A percentile compares a stretch with the other conserved stretches of the same genome.
These are phyloP conservation scores for Salvia splendens DNA, from an alignment of 257 asterid genomes.

Conservation along the genomic window DNA sequence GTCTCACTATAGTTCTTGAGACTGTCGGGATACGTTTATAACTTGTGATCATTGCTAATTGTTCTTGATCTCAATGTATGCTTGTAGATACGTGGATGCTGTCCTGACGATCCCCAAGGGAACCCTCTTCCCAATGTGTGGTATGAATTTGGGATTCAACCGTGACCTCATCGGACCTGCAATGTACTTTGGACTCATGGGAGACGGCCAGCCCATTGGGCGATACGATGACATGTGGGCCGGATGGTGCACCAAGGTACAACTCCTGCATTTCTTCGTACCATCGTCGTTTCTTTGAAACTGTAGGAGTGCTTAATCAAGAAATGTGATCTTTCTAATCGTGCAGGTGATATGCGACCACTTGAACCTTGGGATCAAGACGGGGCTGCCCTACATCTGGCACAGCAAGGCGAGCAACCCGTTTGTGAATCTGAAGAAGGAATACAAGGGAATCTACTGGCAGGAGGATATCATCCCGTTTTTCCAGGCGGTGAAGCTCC, in stretches of 20 bases:
- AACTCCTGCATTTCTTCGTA: neutral
- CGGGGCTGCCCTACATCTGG: conserved; percentile 83
- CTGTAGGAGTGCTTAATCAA: neutral
- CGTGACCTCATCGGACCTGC: conserved; percentile 86
- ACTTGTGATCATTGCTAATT: conserved; percentile 3
- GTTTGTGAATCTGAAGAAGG: conserved; percentile 77
- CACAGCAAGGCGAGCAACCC: conserved; percentile 95
- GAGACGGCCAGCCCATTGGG: conserved; percentile 88
- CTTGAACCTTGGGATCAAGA: conserved; percentile 64
- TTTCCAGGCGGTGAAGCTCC: conserved; percentile 52
- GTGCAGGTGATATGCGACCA: conserved; percentile 77
- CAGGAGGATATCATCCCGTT: conserved; percentile 79
- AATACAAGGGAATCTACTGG: conserved; percentile 83
- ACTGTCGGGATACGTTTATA: neutral
- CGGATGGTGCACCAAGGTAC: conserved; percentile 87
- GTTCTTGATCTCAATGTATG: conserved; percentile 19
- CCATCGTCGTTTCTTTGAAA: neutral
- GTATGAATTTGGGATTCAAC: conserved; percentile 74
- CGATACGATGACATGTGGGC: conserved; percentile 95
- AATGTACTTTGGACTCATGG: conserved; percentile 94
- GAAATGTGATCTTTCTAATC: neutral
- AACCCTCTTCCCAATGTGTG: conserved; percentile 78
- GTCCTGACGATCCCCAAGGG: conserved; percentile 82
- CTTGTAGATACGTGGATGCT: conserved; percentile 72
- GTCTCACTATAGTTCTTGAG: neutral